These are phyloP conservation scores for Colletotrichum gloeosporioides DNA, from an alignment of 2,329 filamentous ascomycete species.

Conservation along the genomic window DNA sequence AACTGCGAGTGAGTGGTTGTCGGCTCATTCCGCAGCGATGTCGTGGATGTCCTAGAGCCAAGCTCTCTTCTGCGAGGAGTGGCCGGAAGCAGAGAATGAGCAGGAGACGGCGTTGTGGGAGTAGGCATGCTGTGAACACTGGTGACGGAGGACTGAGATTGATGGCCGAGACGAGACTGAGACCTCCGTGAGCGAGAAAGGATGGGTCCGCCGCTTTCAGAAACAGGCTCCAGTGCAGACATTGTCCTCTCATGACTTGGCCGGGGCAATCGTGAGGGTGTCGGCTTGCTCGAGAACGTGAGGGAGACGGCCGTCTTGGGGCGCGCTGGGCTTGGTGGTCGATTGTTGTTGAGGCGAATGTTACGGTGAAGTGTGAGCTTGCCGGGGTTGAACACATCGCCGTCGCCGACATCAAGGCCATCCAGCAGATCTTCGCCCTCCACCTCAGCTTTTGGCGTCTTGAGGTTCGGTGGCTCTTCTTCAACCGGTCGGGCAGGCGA, in stretches of 20 bases:
- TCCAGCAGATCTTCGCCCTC: conserved; percentile 81
- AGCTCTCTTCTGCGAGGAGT: conserved; percentile 68
- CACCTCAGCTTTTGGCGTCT: conserved; percentile 39
- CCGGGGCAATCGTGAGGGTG: conserved; percentile 78
- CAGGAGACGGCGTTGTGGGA: conserved; percentile 63
- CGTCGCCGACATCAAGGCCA: conserved; percentile 85
- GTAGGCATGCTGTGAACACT: conserved; percentile 68
- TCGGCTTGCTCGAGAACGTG: conserved; percentile 86
- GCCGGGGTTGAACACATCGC: conserved; percentile 78
- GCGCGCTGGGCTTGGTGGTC: conserved; percentile 72
- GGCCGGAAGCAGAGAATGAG: conserved; percentile 56
- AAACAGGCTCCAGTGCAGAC: conserved; percentile 88
- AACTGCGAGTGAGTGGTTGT: conserved; percentile 72
- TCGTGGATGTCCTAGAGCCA: conserved; percentile 57
- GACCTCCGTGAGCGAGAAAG: conserved; percentile 62
- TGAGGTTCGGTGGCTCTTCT: conserved; percentile 37
- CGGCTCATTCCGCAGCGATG: conserved; percentile 61
- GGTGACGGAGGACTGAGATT: conserved; percentile 71
- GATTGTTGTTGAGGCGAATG: conserved; percentile 80
- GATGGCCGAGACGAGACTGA: conserved; percentile 72
- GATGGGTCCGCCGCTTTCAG: conserved; percentile 82
- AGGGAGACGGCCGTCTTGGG: conserved; percentile 81
- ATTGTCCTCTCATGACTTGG: conserved; percentile 69
- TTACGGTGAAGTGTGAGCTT: conserved; percentile 91
- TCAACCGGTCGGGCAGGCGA: conserved; percentile 56